Evolutionary conservation across 352 stramenopile species (phyloP).

Genomic region (Globisporangium splendens): DNA sequence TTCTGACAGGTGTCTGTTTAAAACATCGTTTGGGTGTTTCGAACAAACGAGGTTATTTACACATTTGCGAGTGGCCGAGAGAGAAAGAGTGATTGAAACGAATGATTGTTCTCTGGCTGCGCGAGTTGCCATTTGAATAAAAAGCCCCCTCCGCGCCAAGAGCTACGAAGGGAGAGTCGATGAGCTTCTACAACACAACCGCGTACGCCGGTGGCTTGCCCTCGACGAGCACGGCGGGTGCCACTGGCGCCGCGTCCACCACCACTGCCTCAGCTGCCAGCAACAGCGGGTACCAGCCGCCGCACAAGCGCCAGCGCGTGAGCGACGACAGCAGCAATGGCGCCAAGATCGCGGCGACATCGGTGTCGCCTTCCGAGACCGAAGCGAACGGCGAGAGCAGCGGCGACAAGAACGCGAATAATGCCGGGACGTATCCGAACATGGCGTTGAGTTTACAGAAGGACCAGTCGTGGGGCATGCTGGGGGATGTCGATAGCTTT

Average conservation of each 20-base stretch:
- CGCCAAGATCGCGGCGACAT: slow-evolving; percentile 19
- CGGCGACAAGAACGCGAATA: slow-evolving; percentile 18
- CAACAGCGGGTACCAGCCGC: slow-evolving; percentile 26
- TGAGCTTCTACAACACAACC: slow-evolving; percentile 10
- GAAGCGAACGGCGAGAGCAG: slow-evolving; percentile 6
- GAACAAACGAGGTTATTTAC: not conserved
- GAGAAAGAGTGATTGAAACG: slow-evolving; percentile 17
- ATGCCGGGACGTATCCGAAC: slow-evolving; percentile 25
- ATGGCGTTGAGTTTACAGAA: slow-evolving; percentile 67
- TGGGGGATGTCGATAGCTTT: slow-evolving; percentile 68
- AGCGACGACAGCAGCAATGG: slow-evolving; percentile 22
- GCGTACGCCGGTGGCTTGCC: slow-evolving; percentile 4
- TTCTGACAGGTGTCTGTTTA: not conserved
- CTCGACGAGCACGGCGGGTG: not conserved
- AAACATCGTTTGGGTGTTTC: slow-evolving; percentile 2
- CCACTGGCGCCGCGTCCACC: not conserved
- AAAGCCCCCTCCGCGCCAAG: slow-evolving; percentile 7
- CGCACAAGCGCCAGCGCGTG: slow-evolving; percentile 56
- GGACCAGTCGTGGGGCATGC: slow-evolving; percentile 67
- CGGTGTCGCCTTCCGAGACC: slow-evolving; percentile 9
- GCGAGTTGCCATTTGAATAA: slow-evolving; percentile 16
- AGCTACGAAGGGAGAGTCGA: slow-evolving; percentile 8
- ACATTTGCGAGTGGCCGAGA: slow-evolving; percentile 6
- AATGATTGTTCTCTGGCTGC: slow-evolving; percentile 11
- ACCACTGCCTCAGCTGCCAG: not conserved